Base-by-base conservation (phyloP, 2,329 filamentous ascomycete genomes). In the Diaporthe amygdali region DNA sequence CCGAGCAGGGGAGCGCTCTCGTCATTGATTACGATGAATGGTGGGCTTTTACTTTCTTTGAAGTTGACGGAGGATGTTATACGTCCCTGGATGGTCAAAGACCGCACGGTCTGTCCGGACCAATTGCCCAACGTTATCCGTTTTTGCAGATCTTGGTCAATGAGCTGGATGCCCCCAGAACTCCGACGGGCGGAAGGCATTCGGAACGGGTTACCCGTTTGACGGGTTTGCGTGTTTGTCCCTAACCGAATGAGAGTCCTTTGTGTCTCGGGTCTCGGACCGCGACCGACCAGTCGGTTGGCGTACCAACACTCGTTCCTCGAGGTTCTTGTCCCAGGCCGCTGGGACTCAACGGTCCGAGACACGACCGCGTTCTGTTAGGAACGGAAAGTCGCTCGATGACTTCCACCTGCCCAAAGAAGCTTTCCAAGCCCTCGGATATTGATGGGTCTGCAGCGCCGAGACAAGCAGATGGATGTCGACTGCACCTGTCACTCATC, bases 401-500 rank as follows among this genome's bases (percentile, higher is more conserved):
- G 20, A 41, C 12, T 41, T 7, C 54, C 37, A 25, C 22, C 22
- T 6, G n/a, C n/a, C 41, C 3, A 47, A 63, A 63, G 59, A 63
- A 47, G 59, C 41, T 47, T 47, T 49, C 59, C 59, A 63, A 63
- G 59, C 41, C 27, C 20, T 47, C 59, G 41, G 59, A 63, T 63
- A 63, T 63, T 8, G 41, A 63, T 63, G 41, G 56, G 56, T 25
- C 41, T 63, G 59, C 41, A 47, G 59, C 59, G 59, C 41, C 41
- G 59, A 63, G 59, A 63, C 41, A 12, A 47, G 17, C 41, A 14
- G 41, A 47, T 17, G 41, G 55, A 12, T 25, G 12, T 22, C 20
- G 15, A 8, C 41, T 34, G 41, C 59, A 63, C 5, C 59, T 47
- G 56, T 17, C 41, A 47, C 25, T 37, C 30, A n/a, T 47, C 59